These are phyloP conservation scores for Sodiomyces alkalinus DNA, from an alignment of 2,329 filamentous ascomycete genomes.

Conservation along the genomic window DNA sequence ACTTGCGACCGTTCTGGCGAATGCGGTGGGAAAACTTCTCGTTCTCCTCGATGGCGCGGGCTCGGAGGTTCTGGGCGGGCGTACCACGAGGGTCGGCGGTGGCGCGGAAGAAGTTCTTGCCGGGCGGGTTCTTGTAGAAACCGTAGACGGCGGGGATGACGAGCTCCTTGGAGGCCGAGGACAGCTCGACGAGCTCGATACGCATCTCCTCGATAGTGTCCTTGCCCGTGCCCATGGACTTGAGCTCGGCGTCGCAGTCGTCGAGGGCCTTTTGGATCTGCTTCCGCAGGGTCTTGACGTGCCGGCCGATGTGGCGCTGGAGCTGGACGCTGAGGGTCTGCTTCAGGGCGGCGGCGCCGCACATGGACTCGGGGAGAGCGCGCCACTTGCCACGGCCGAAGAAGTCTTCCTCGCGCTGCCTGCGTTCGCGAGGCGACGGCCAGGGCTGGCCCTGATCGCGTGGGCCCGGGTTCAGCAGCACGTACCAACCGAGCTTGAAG, in stretches of 20 bases:
- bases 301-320: constrained; percentile 34
- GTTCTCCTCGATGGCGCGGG: constrained; percentile 34
- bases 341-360: constrained; percentile 28
- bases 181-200: constrained; percentile 36
- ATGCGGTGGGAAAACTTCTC: constrained; percentile 33
- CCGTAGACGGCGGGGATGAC: constrained; percentile 37
- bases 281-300: constrained; percentile 32
- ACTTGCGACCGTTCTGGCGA: constrained; percentile 32
- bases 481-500: constrained; percentile 36
- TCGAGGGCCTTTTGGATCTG: constrained; percentile 36
- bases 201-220: constrained; percentile 38
- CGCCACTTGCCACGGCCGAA: constrained; percentile 34
- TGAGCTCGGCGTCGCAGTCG: constrained; percentile 31
- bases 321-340: constrained; percentile 33
- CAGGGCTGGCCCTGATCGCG: constrained; percentile 26
- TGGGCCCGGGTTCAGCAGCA: constrained; percentile 32
- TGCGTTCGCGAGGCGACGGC: constrained; percentile 25
- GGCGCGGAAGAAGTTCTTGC: constrained; percentile 33
- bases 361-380: constrained; percentile 28
- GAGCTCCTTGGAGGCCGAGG: constrained; percentile 36
- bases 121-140: constrained; percentile 39
- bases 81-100: constrained; percentile 33
- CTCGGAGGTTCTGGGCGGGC: constrained; percentile 33
- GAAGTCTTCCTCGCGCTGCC: constrained; percentile 28
- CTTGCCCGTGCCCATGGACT: constrained; percentile 32